Percentiles rank a stretch among this genome's conserved stretches.
Evolutionary conservation across 2,329 filamentous ascomycete species (phyloP).

Genomic region (Geosmithia morbida): DNA sequence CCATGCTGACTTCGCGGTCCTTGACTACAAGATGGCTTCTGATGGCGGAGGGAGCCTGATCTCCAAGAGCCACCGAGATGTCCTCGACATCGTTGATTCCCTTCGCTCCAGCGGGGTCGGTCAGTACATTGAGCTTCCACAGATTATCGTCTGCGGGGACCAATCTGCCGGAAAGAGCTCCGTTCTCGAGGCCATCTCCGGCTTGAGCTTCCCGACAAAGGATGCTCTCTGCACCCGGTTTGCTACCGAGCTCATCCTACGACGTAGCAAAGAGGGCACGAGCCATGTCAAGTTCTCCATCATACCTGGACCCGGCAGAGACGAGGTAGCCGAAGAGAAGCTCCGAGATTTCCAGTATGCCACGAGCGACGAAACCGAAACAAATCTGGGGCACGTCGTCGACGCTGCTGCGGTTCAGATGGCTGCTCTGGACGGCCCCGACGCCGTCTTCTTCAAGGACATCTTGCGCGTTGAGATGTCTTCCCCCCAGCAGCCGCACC

Average conservation of each 20-base stretch:
- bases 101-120: conserved; percentile 21
- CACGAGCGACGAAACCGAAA: conserved; percentile 4
- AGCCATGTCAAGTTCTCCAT: conserved; percentile 15
- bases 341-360: conserved; percentile 11
- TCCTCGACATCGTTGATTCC: conserved; percentile 23
- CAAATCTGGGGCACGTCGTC: conserved; percentile 17
- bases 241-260: conserved; percentile 45
- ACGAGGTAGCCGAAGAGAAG: conserved; percentile 9
- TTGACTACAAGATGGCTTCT: not conserved
- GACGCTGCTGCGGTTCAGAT: conserved; percentile 14
- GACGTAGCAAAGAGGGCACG: conserved; percentile 18
- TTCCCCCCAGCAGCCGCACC: conserved; percentile 30
- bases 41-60: not conserved
- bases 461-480: conserved; percentile 31
- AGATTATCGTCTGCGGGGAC: conserved; percentile 44
- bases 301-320: conserved; percentile 14
- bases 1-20: too few relatives aligned
- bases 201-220: conserved; percentile 43
- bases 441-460: conserved; percentile 26
- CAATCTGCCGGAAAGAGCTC: conserved; percentile 52
- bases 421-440: too few relatives aligned
- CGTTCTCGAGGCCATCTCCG: conserved; percentile 49
- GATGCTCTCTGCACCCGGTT: conserved; percentile 48
- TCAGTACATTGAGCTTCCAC: conserved; percentile 23
- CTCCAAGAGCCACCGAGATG: conserved; percentile 9